Base-by-base conservation (phyloP, 2,329 filamentous ascomycete genomes). In the Hymenoscyphus occultus region DNA sequence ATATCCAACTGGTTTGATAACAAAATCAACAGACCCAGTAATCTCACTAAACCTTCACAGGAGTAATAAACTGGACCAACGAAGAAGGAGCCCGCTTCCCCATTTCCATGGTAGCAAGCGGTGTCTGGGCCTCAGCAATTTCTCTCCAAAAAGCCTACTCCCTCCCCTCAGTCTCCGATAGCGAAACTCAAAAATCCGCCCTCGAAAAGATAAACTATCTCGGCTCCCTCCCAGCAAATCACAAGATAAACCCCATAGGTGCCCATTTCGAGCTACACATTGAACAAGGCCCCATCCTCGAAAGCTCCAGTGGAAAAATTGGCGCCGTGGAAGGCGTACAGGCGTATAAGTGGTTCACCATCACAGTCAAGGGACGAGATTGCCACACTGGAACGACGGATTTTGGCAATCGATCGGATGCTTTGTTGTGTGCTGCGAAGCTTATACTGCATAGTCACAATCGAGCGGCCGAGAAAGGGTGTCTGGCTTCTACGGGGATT, bases 191-290 rank as follows among this genome's bases (percentile, higher is more conserved):
- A 82, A 88, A 83, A 71, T 84, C 80, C 0, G 90, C 93, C 67
- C 82, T 95, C 0, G 80, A 90, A 72, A 82, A 89, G 14, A 92
- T 93, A 60, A 87, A 87, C 0, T 93, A 91, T 68, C 77, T 92
- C 0, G 91, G 90, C 14, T 70, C 76, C 0, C 77, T 81, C 0
- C 81, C 83, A 9, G 84, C 84, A 28, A 86, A 81, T 62, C 81
- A 89, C 74, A 79, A 82, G 67, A 79, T 81, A 39, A 85, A 83
- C 16, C 89, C 89, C 0, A 86, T 93, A 77, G 89, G 85, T 0
- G 90, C 90, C 0, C 90, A 94, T 75, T 93, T 94, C 72, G 91
- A 94, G 76, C 81, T 95, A 10, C 91, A 95, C 73, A 94, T 94
- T 62, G 92, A 96, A 75, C 92, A 96, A 75, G 91, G 91, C 0